A percentile compares a stretch with the other conserved stretches of the same genome.
Evolutionary conservation across 2,329 filamentous ascomycete species (phyloP).

Genomic region (Colletotrichum liaoningense): DNA sequence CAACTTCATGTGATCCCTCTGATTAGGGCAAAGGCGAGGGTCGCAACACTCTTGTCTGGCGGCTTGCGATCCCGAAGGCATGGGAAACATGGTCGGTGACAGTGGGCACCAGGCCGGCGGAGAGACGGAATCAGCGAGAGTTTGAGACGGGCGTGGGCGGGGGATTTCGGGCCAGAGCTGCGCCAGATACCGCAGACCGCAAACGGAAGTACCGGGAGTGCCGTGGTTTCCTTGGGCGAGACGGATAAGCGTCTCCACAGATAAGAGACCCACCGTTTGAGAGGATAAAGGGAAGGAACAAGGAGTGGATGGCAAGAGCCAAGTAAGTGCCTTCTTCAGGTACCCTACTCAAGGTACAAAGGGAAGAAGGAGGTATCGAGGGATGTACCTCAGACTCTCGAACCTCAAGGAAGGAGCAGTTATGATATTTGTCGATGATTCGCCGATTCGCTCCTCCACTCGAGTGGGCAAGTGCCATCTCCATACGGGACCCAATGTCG

Average conservation of each 20-base stretch:
- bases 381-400: background rate
- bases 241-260: slow-evolving; percentile 5
- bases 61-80: background rate
- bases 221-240: background rate
- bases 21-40: background rate
- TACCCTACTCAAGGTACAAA: background rate
- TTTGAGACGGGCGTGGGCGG: background rate
- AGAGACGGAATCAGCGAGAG: background rate
- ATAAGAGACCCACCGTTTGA: background rate
- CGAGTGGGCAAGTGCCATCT: background rate
- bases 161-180: slow-evolving; percentile 19
- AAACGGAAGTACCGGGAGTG: slow-evolving; percentile 26
- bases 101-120: background rate
- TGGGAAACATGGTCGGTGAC: background rate
- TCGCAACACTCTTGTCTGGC: background rate
- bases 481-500: slow-evolving; percentile 4
- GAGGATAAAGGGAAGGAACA: background rate
- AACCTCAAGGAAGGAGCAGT: background rate
- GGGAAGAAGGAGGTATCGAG: background rate
- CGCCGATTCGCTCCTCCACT: slow-evolving; percentile 27
- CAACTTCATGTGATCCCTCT: background rate
- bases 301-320: background rate
- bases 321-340: background rate
- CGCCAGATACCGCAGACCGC: background rate
- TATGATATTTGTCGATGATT: slow-evolving; percentile 16